phyloP scores from a whole-genome alignment of 148 eudicot genomes.

The Oxyria digyna region DNA sequence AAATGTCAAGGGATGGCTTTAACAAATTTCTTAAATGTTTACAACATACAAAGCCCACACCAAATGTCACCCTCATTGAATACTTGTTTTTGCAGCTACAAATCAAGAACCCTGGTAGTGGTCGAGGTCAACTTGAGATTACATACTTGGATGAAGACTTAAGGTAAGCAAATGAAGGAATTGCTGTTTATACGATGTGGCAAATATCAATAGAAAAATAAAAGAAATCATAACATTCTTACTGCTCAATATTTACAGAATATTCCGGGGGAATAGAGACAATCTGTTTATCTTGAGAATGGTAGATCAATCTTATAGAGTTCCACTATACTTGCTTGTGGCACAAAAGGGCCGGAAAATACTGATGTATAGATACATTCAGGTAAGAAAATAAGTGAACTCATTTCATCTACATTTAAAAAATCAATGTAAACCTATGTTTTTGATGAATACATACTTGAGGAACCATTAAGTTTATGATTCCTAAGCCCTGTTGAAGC shows the following conservation, averaged over 20 bases:
- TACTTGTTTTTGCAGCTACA: slow-evolving; percentile 1
- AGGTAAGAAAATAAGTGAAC: background rate
- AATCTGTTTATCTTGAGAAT: slow-evolving; percentile 3
- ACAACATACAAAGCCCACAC: background rate
- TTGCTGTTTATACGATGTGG: too few relatives aligned
- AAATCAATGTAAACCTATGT: background rate
- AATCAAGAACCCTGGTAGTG: slow-evolving; percentile 3
- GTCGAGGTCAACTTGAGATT: slow-evolving; percentile 8
- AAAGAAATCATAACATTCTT: background rate
- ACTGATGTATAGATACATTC: slow-evolving; percentile 2
- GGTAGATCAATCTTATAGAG: slow-evolving; percentile 4
- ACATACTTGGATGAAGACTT: slow-evolving; percentile 5
- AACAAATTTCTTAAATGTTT: background rate
- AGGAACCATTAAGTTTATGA: background rate
- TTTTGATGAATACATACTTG: slow-evolving; percentile 7
- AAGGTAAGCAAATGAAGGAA: background rate
- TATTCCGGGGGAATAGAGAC: slow-evolving; percentile 4
- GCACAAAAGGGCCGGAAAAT: background rate
- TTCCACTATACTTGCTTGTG: slow-evolving; percentile 3
- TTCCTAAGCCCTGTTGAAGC: background rate
- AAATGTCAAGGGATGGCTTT: background rate
- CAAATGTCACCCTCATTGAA: background rate
- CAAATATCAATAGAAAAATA: too few relatives aligned
- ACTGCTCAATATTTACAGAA: background rate
- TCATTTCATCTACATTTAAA: background rate